Percentiles rank a stretch among this genome's conserved stretches.
Evolutionary conservation across 2,329 filamentous ascomycete species (phyloP).

Genomic region (Ceratocystis destructans): DNA sequence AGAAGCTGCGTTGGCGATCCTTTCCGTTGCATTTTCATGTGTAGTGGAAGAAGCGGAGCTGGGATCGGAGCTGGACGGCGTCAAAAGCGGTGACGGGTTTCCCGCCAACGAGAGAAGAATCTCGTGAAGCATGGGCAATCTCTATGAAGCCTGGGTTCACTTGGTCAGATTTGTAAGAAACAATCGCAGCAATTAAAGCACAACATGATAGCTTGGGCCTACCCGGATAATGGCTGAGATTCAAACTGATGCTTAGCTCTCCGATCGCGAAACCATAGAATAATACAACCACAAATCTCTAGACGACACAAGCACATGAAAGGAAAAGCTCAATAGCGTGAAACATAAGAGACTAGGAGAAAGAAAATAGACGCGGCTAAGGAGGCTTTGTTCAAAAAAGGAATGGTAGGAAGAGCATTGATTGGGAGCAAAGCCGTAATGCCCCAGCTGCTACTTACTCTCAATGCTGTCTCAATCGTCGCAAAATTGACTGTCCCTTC

Average conservation of each 20-base stretch:
- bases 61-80: conserved; percentile 25
- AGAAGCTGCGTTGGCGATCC: conserved; percentile 31
- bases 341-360: background rate
- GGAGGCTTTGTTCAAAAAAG: no score
- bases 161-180: background rate
- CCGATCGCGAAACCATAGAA: conserved; percentile 17
- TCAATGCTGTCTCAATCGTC: background rate
- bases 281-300: conserved; percentile 18
- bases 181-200: background rate
- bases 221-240: conserved; percentile 12
- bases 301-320: conserved; percentile 18
- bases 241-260: conserved; percentile 13
- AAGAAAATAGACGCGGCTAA: background rate
- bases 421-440: background rate
- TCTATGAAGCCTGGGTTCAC: background rate
- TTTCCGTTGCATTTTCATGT: conserved; percentile 28
- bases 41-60: conserved; percentile 22
- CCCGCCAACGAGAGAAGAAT: conserved; percentile 92
- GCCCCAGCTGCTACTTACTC: background rate
- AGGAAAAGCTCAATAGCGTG: background rate
- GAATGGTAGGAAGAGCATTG: no score
- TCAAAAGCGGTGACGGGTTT: conserved; percentile 75
- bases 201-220: background rate
- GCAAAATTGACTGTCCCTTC: background rate
- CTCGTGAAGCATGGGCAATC: conserved; percentile 82